These are phyloP conservation scores for Boletales sp. DNA, from an alignment of 768 basidiomycete species.

Conservation along the genomic window DNA sequence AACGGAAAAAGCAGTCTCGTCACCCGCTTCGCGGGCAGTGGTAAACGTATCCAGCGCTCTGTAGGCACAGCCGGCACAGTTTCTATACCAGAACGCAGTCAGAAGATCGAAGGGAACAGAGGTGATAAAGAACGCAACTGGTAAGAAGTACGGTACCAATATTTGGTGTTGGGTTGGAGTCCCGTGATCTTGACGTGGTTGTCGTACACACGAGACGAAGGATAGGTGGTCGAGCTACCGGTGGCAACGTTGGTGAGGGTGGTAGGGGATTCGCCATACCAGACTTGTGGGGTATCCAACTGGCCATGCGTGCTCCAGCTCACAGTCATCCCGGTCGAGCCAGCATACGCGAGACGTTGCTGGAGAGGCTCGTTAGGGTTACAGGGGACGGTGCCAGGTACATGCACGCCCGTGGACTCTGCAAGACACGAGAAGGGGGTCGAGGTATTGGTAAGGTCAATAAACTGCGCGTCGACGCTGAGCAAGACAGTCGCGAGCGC, in stretches of 20 bases:
- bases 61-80: conserved; percentile 27
- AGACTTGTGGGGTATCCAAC: conserved; percentile 22
- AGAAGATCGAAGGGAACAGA: background rate
- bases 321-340: conserved; percentile 24
- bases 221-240: conserved; percentile 22
- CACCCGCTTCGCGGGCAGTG: conserved; percentile 19
- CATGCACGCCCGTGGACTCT: conserved; percentile 27
- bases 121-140: conserved; percentile 12
- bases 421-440: conserved; percentile 19
- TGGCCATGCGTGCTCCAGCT: conserved; percentile 23
- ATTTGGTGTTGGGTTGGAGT: conserved; percentile 20
- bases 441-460: conserved; percentile 12
- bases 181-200: conserved; percentile 27
- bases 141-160: conserved; percentile 27
- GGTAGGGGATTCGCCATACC: conserved; percentile 19
- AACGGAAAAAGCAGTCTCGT: conserved; percentile 18
- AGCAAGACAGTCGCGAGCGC: conserved; percentile 6
- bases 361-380: conserved; percentile 27
- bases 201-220: conserved; percentile 23
- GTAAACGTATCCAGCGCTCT: conserved; percentile 22
- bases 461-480: conserved; percentile 13
- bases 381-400: conserved; percentile 25
- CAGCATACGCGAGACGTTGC: conserved; percentile 24
- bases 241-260: conserved; percentile 17
- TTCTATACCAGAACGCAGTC: conserved; percentile 4